A percentile compares a stretch with the other conserved stretches of the same genome.
Evolutionary conservation across 768 basidiomycete genomes (phyloP).

Genomic region (Clathrus columnatus): DNA sequence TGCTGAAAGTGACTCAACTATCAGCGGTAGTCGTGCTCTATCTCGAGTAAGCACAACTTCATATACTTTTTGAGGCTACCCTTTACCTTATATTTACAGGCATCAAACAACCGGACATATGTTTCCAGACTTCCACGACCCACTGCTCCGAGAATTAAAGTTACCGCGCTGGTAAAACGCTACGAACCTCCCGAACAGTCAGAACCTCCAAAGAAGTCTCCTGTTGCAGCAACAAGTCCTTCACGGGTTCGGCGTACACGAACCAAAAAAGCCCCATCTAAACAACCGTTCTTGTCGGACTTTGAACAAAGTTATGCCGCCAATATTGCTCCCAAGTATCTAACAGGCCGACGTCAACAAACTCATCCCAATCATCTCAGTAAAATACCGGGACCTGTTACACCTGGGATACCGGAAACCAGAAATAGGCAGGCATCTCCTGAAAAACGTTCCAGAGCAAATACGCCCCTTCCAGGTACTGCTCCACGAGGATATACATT

Average conservation of each 20-base stretch:
- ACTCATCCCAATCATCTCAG: constrained; percentile 24
- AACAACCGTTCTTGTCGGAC: constrained; percentile 65
- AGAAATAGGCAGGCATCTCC: constrained; percentile 57
- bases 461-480: constrained; percentile 27
- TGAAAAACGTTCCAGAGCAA: constrained; percentile 44
- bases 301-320: constrained; percentile 89
- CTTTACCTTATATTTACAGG: neutral
- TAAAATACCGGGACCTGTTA: constrained; percentile 48
- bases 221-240: constrained; percentile 39
- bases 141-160: constrained; percentile 27
- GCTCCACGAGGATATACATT: neutral
- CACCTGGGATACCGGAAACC: constrained; percentile 40
- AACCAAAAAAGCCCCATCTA: constrained; percentile 27
- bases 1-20: constrained; percentile 78
- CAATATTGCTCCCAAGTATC: constrained; percentile 77
- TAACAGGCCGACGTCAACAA: constrained; percentile 42
- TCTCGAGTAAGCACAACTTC: neutral
- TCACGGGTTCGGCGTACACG: constrained; percentile 12
- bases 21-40: constrained; percentile 39
- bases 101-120: constrained; percentile 16
- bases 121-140: constrained; percentile 60
- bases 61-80: neutral
- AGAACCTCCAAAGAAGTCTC: constrained; percentile 62
- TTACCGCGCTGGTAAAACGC: constrained; percentile 78
- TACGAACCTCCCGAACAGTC: constrained; percentile 72